These are phyloP conservation scores for Agaricus blazei DNA, from an alignment of 768 basidiomycete genomes.

Conservation along the genomic window DNA sequence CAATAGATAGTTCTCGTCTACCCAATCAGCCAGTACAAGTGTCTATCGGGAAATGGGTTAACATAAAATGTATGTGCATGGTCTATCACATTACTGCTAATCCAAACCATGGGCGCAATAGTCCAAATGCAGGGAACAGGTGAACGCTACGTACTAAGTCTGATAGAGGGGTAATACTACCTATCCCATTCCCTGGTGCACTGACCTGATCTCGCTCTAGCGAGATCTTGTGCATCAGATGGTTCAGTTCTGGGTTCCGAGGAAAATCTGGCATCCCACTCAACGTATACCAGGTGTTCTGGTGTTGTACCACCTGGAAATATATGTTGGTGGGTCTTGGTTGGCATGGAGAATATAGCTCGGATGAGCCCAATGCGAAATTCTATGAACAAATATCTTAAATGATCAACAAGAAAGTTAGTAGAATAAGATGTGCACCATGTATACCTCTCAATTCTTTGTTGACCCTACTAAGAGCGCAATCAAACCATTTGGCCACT, in stretches of 20 bases:
- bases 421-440: too few species aligned
- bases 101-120: constrained; percentile 23
- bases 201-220: neutral
- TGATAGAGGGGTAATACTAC: constrained; percentile 19
- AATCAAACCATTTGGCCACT: too few species aligned
- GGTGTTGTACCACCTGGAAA: neutral
- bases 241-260: constrained; percentile 1
- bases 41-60: neutral
- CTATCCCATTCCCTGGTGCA: neutral
- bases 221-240: constrained; percentile 15
- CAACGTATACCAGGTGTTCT: neutral
- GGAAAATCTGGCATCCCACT: too few species aligned
- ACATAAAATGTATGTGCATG: constrained; percentile 16
- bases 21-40: neutral
- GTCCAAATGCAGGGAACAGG: constrained; percentile 26
- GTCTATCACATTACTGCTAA: constrained; percentile 26
- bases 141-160: constrained; percentile 22
- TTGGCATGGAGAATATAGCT: too few species aligned
- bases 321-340: too few species aligned
- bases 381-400: too few species aligned
- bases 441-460: too few species aligned
- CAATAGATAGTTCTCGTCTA: too few species aligned
- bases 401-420: too few species aligned
- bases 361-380: too few species aligned
- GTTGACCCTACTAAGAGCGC: too few species aligned